Evolutionary conservation across 768 basidiomycete genomes (phyloP).

Genomic region (Auriscalpium microsporum): DNA sequence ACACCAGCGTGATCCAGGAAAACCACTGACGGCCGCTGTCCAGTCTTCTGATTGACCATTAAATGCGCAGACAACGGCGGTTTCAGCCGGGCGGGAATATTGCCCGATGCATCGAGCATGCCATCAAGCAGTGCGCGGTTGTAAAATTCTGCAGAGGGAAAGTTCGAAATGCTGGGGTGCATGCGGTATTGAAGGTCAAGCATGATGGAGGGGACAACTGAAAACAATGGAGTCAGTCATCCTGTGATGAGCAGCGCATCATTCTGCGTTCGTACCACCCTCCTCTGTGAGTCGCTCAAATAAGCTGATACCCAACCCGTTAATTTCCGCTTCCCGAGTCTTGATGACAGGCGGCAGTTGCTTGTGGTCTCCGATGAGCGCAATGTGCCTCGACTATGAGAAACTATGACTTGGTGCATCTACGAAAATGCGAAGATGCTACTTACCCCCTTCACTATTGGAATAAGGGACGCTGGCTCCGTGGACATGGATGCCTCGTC

Average conservation of each 20-base stretch:
- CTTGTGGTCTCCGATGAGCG: conserved; percentile 95
- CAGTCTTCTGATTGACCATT: conserved; percentile 26
- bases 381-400: conserved; percentile 64
- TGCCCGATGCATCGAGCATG: conserved; percentile 47
- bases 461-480: conserved; percentile 85
- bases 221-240: neutral
- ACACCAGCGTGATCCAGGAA: conserved; percentile 74
- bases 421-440: conserved; percentile 5
- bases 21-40: conserved; percentile 49
- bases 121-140: conserved; percentile 61
- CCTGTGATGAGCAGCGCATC: neutral
- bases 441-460: conserved; percentile 89
- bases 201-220: conserved; percentile 85
- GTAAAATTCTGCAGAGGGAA: conserved; percentile 85
- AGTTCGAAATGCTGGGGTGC: conserved; percentile 84
- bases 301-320: conserved; percentile 70
- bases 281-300: conserved; percentile 88
- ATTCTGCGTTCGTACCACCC: conserved; percentile 43
- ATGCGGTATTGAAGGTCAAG: conserved; percentile 94
- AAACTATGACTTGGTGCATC: neutral
- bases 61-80: conserved; percentile 59
- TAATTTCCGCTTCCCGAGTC: conserved; percentile 62
- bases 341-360: conserved; percentile 86
- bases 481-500: conserved; percentile 98
- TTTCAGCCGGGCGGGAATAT: conserved; percentile 38